Evolutionary conservation across 2,329 filamentous ascomycete genomes (phyloP).

Genomic region (Purpureocillium lavendulum): DNA sequence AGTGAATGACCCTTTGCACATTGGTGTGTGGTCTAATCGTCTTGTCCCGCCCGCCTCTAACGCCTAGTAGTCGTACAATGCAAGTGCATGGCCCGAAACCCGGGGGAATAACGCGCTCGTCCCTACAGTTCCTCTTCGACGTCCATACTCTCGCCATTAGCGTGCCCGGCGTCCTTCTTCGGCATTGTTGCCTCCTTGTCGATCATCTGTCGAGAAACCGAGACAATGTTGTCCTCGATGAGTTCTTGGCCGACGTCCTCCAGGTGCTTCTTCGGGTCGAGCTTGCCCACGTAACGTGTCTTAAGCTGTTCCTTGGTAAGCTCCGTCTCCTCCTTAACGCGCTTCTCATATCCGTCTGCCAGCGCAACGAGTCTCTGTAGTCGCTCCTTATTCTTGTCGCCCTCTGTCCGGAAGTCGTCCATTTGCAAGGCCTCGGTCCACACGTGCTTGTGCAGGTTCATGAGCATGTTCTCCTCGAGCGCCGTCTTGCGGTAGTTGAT

Average conservation of each 20-base stretch:
- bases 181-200: slow-evolving; percentile 97
- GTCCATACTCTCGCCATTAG: slow-evolving; percentile 59
- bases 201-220: slow-evolving; percentile 98
- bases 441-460: slow-evolving; percentile 99
- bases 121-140: slow-evolving; percentile 50
- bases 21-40: slow-evolving; percentile 7
- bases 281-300: slow-evolving; percentile 97
- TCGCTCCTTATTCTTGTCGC: slow-evolving; percentile 75
- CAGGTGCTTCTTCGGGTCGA: slow-evolving; percentile 98
- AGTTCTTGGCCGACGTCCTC: slow-evolving; percentile 93
- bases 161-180: slow-evolving; percentile 51
- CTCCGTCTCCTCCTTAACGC: slow-evolving; percentile 97
- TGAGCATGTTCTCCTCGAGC: slow-evolving; percentile 98
- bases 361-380: slow-evolving; percentile 81
- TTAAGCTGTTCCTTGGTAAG: slow-evolving; percentile 95
- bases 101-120: slow-evolving; percentile 10
- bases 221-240: slow-evolving; percentile 99
- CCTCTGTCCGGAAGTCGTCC: slow-evolving; percentile 87
- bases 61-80: slow-evolving; percentile 24
- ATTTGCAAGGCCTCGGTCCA: slow-evolving; percentile 98
- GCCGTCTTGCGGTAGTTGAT: slow-evolving; percentile 98
- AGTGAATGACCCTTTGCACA: not conserved
- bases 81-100: slow-evolving; percentile 11
- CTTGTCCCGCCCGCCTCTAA: slow-evolving; percentile 17
- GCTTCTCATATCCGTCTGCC: slow-evolving; percentile 95